phyloP scores from a whole-genome alignment of 2,329 filamentous ascomycete species.

The Paecilomyces dactylethromorphus region DNA sequence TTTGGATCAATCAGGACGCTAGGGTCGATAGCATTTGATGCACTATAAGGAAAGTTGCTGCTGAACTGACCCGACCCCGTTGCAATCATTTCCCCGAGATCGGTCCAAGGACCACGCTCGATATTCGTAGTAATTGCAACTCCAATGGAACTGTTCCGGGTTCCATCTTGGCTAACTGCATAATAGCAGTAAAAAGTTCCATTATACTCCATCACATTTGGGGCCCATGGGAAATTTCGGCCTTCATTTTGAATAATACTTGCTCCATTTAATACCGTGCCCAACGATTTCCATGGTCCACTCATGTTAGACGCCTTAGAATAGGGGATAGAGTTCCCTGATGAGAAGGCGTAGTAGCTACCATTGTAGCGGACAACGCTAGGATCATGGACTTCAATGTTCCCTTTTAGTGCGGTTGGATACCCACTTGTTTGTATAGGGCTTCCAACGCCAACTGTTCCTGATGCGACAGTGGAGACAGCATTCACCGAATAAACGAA shows the following conservation, averaged over 20 bases:
- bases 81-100: slow-evolving; percentile 26
- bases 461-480: neutral
- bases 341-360: slow-evolving; percentile 1
- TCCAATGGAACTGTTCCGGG: slow-evolving; percentile 58
- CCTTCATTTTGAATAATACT: slow-evolving; percentile 28
- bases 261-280: slow-evolving; percentile 21
- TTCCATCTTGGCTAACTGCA: slow-evolving; percentile 55
- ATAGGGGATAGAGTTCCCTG: neutral
- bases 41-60: slow-evolving; percentile 24
- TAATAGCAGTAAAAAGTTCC: slow-evolving; percentile 60
- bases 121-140: slow-evolving; percentile 43
- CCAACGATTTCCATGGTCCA: slow-evolving; percentile 5
- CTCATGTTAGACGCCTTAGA: neutral
- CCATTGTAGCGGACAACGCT: neutral
- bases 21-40: slow-evolving; percentile 57
- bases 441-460: neutral
- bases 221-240: slow-evolving; percentile 44
- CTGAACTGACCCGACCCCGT: slow-evolving; percentile 23
- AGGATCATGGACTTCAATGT: neutral
- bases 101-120: slow-evolving; percentile 26
- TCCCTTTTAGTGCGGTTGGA: neutral
- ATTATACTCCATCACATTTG: slow-evolving; percentile 53
- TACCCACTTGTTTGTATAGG: neutral
- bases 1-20: slow-evolving; percentile 40
- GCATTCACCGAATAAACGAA: neutral